Base-by-base conservation (phyloP, 106 monocot genomes). In the Allium sativum region DNA sequence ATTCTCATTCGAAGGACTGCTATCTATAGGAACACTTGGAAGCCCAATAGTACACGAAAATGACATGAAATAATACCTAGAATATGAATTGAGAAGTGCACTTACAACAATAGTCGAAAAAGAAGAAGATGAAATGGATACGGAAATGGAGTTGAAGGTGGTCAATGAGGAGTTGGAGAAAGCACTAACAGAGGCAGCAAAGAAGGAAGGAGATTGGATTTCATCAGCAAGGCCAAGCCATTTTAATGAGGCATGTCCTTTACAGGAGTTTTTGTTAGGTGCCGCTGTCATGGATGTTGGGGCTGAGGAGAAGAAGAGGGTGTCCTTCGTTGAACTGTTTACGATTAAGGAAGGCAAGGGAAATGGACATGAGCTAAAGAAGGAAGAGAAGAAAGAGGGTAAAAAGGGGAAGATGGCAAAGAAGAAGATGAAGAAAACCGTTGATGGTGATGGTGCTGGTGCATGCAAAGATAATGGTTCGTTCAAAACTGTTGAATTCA, bases 311-410 rank as follows among this genome's bases (percentile, higher is more conserved):
- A 12, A 47, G 47, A 66, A 65, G n/a, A 54, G 78, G 20, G 70
- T 74, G 13, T 75, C 83, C 6, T 72, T 83, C 12, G 75, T 67
- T 50, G 83, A 83, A 65, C 55, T 83, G 45, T 83, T 83, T 48
- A 72, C 75, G 83, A 57, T 55, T 53, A 69, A 51, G 45, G 45
- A 50, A 9, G 47, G 15, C 9, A 18, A 18, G 10, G 9, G 18
- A 76, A 50, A 21, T 57, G 45, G 18, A 61, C 52, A 52, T 18
- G 47, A 12, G 12, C 9, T 8, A 47, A 12, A 19, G 65, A 22
- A 22, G 64, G 50, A 16, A 12, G 52, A 15, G 15, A 48, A 12
- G 47, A 59, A 41, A 48, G 22, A 19, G 18, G 41, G 17, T 40
- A 40, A 41, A 12, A 12, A 47, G 47, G 47, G 21, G 7, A 48